These are phyloP conservation scores for Diaporthe sp. DNA, from an alignment of 2,329 filamentous ascomycete genomes.

Conservation along the genomic window DNA sequence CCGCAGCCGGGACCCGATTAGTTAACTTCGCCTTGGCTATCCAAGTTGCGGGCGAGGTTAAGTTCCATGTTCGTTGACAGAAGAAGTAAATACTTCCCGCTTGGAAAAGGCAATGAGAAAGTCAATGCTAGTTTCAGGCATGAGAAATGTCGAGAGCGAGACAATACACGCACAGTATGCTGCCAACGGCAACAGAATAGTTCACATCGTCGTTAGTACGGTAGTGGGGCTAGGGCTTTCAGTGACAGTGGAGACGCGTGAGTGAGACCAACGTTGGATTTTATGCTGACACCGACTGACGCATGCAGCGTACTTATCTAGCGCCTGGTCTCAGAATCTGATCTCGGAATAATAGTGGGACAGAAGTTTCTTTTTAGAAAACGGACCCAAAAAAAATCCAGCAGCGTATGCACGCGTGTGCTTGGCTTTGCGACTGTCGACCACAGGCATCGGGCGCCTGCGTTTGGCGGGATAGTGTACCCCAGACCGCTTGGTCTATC, in stretches of 20 bases:
- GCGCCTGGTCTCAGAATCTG: background rate
- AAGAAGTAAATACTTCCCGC: background rate
- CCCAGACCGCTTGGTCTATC: background rate
- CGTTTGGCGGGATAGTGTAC: background rate
- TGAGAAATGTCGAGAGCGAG: background rate
- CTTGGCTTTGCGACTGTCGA: background rate
- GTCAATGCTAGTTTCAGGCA: too few species aligned
- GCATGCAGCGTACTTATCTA: background rate
- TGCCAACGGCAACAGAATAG: background rate
- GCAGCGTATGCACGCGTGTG: background rate
- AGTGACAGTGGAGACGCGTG: background rate
- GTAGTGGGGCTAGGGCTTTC: background rate
- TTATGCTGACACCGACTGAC: background rate
- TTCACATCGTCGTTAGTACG: too few species aligned
- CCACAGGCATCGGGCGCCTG: background rate
- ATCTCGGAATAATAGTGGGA: background rate
- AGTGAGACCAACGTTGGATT: background rate
- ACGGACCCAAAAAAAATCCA: background rate
- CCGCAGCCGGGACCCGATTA: background rate
- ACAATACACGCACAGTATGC: background rate
- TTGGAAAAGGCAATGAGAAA: background rate
- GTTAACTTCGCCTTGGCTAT: background rate
- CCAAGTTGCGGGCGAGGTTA: background rate
- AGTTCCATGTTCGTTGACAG: too few species aligned
- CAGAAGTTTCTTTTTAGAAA: background rate